Percentiles rank a stretch among this genome's conserved stretches.
Evolutionary conservation across 78 protist species (phyloP).

Genomic region (Isochrysis galbana): DNA sequence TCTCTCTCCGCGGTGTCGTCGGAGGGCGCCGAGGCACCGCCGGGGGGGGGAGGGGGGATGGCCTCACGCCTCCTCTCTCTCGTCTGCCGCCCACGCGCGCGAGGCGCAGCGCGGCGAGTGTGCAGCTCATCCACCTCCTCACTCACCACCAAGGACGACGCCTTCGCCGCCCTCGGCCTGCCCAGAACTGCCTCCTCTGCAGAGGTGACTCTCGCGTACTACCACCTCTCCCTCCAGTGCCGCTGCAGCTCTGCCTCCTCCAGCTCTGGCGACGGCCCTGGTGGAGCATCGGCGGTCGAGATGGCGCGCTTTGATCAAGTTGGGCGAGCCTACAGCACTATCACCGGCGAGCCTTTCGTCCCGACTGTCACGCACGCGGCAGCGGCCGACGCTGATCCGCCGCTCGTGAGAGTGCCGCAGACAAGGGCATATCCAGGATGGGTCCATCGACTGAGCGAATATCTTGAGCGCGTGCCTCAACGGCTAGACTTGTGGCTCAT

Average conservation of each 20-base stretch:
- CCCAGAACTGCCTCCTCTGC: background rate
- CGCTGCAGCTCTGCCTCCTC: no score
- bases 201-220: background rate
- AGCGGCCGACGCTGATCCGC: background rate
- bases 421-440: background rate
- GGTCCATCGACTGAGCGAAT: background rate
- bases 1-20: no score
- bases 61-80: no score
- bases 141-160: no score
- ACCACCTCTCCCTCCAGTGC: background rate
- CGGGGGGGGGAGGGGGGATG: no score
- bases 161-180: no score
- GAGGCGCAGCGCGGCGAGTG: no score
- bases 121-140: no score
- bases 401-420: background rate
- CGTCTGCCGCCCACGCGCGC: no score
- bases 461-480: background rate
- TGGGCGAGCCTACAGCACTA: background rate
- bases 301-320: background rate
- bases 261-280: background rate
- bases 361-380: background rate
- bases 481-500: background rate
- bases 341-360: background rate
- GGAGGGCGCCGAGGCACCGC: no score
- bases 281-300: background rate